Percentiles rank a stretch among this genome's conserved stretches.
Evolutionary conservation across 345 rosid genomes (phyloP).

Genomic region (Crucihimalaya himalaica): DNA sequence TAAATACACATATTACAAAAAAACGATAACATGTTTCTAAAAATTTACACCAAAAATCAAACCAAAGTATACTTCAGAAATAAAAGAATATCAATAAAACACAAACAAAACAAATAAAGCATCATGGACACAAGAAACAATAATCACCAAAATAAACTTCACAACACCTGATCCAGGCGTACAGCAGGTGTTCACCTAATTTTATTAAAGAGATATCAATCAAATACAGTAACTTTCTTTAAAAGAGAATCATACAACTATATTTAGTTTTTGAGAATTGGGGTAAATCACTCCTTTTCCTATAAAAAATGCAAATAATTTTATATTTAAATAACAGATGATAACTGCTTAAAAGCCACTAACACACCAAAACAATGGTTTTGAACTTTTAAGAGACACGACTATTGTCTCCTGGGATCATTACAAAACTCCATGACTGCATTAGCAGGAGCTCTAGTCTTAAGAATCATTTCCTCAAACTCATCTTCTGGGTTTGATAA

Average conservation of each 20-base stretch:
- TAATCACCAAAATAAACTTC: too few species aligned
- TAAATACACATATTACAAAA: too few species aligned
- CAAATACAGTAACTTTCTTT: background rate
- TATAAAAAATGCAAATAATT: background rate
- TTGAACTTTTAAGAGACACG: background rate
- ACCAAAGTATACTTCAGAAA: too few species aligned
- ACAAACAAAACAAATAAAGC: too few species aligned
- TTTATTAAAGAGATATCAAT: background rate
- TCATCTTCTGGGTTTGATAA: constrained; percentile 83
- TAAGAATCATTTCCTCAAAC: constrained; percentile 88
- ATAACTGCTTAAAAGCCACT: background rate
- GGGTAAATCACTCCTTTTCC: background rate
- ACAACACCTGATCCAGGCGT: too few species aligned
- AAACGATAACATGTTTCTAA: too few species aligned
- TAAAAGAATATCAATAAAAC: too few species aligned
- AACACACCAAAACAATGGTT: background rate
- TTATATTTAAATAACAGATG: background rate
- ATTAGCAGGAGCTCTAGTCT: constrained; percentile 71
- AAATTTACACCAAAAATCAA: too few species aligned
- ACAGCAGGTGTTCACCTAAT: too few species aligned
- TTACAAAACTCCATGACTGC: constrained; percentile 63
- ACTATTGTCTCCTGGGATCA: constrained; percentile 21
- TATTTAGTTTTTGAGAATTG: background rate
- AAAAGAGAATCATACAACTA: background rate
- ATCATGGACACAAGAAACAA: too few species aligned